Conservation (phyloP, 805 yeast species). For the Saturnispora diversa region DNA sequence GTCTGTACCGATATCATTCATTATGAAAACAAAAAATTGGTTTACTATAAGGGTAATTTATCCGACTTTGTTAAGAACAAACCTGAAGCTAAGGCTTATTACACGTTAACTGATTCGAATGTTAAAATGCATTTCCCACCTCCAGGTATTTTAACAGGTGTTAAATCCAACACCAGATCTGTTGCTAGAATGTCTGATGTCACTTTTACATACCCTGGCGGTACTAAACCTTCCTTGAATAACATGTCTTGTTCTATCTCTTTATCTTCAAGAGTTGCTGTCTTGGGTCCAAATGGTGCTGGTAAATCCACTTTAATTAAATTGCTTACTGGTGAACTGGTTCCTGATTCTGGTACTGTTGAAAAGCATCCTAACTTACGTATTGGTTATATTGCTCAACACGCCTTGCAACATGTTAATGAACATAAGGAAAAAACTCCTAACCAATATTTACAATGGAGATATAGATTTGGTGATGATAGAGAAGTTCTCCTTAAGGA, state of each 20-base stretch:
- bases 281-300: conserved; percentile 97
- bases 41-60: conserved; percentile 91
- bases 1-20: conserved; percentile 97
- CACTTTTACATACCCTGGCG: conserved; percentile 85
- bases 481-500: conserved; percentile 93
- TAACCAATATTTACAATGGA: conserved; percentile 96
- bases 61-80: conserved; percentile 84
- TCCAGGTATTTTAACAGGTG: conserved; percentile 97
- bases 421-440: conserved; percentile 97
- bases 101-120: conserved; percentile 84
- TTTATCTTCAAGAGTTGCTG: conserved; percentile 92
- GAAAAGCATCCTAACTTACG: conserved; percentile 98
- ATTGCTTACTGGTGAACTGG: conserved; percentile 82
- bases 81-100: conserved; percentile 95
- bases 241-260: conserved; percentile 86
- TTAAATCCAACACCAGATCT: conserved; percentile 87
- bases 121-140: conserved; percentile 98
- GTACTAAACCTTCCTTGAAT: conserved; percentile 68
- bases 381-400: conserved; percentile 98
- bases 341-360: conserved; percentile 80
- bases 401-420: conserved; percentile 95
- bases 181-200: conserved; percentile 69
- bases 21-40: conserved; percentile 90
- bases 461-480: conserved; percentile 96
- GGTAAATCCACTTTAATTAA: conserved; percentile 96